Base-by-base conservation (phyloP, 2,329 filamentous ascomycete species). In the Pestalotiopsis sp. region DNA sequence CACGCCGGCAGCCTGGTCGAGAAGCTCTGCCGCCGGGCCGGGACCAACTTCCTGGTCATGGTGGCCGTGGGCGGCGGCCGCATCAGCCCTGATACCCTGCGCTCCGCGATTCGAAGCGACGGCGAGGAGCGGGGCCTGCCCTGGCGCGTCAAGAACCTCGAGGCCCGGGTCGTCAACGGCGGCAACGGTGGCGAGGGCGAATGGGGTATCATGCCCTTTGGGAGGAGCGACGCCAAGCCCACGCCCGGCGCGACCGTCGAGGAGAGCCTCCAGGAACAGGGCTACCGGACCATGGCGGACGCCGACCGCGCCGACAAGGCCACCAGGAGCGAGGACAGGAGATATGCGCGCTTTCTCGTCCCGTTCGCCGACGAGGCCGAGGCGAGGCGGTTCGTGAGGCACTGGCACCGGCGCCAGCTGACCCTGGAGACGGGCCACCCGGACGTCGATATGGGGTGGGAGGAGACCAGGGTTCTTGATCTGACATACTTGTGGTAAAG, bases 321-420 rank as follows among this genome's bases (percentile, higher is more conserved):
- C 17, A 2, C 31, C 31, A 2, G 27, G 49, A 38, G 31, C 14
- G 45, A 66, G 49, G 23, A 12, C 14, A 38, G 31, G 25, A 49
- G 62, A n/a, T 82, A 78, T 67, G 73, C 75, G 45, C 79, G 86
- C 56, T 88, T 88, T 80, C 79, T 91, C 14, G 73, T 91, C 25
- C 83, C 85, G 4, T 90, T 92, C 70, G 75, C 81, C 14, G 85
- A 86, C n/a, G 80, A 84, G 64, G 79, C 80, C 11, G 87, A 88
- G 70, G 88, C 88, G 23, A 83, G 81, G 67, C 80, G 85, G 67
- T 87, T 87, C 70, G 82, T 83, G 38, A 78, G 84, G 69, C 69
- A 71, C 65, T 84, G 83, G 82, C 82, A 85, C 72, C 78, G 78
- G 27, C 76, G 81, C 68, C 74, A 78, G 67, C 72, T 84, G 68